Base-by-base conservation (phyloP, 257 asterid genomes). In the Salvia splendens region DNA sequence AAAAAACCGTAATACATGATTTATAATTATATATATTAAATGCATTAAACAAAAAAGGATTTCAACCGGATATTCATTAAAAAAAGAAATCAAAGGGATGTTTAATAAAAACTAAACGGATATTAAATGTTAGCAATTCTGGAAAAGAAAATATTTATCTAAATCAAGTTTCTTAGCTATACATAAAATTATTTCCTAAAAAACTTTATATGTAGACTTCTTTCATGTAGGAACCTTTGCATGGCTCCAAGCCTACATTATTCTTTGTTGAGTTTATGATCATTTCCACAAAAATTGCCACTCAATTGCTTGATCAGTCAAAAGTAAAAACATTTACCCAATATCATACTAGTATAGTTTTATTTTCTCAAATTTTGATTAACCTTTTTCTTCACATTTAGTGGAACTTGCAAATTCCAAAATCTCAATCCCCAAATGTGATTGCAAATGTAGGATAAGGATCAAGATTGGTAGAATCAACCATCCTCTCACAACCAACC, bases 401-500 rank as follows among this genome's bases (percentile, higher is more conserved):
- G 6, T 40, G 8, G 8, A 41, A 3, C 72, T 65, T 65, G 55
- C 72, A 65, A 33, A 57, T 60, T 59, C 42, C 65, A 17, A 17
- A 17, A 17, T 33, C 73, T 53, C 4, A 46, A 67, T 38, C 12
- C 30, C 38, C 35, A 63, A 63, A 45, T 42, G 40, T 56, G 54
- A 38, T 11, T 8, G 9, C 52, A 36, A 73, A 42, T 33, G 78
- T 67, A 64, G 76, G 88, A 82, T 82, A 82, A 82, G 83, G 78
- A 74, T 75, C 72, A 68, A 60, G 82, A 84, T 81, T 69, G 78
- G 59, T 28, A 53, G 12, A 40, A 69, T 59, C 73, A 43, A 48
- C 10, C n/a, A 58, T 50, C 79, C 64, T 20, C 51, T 77, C 78
- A 69, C 69, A 74, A 50, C 92, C 89, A 85, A 78, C 95, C 95